Evolutionary conservation across 306 rosid species (phyloP).

Genomic region (Medicago lupulina): DNA sequence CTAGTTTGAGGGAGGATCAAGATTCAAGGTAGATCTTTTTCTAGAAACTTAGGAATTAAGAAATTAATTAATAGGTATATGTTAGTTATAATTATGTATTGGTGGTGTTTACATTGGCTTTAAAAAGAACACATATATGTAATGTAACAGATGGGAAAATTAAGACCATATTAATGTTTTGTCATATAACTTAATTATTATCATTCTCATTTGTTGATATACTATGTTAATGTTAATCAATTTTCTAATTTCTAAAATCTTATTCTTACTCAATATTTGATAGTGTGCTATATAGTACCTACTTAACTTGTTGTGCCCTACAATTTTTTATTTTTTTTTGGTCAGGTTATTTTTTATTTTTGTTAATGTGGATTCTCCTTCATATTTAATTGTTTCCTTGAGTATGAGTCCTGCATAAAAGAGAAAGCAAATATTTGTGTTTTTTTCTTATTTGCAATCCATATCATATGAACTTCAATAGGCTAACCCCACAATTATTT

Average conservation of each 20-base stretch:
- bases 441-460: background rate
- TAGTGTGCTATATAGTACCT: background rate
- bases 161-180: constrained; percentile 27
- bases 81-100: constrained; percentile 34
- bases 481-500: background rate
- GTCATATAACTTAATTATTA: constrained; percentile 7
- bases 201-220: constrained; percentile 30
- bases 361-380: background rate
- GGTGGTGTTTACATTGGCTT: constrained; percentile 37
- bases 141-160: constrained; percentile 49
- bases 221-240: constrained; percentile 28
- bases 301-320: constrained; percentile 1
- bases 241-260: constrained; percentile 37
- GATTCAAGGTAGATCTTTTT: constrained; percentile 31
- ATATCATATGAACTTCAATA: background rate
- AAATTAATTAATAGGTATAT: constrained; percentile 48
- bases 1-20: constrained; percentile 44
- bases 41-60: constrained; percentile 22
- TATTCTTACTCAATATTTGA: constrained; percentile 1
- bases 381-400: background rate
- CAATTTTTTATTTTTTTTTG: background rate
- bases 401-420: background rate
- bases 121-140: constrained; percentile 39
- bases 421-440: constrained; percentile 6
- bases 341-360: no score